Evolutionary conservation across 345 rosid species (phyloP).

Genomic region (Clausena lansium): DNA sequence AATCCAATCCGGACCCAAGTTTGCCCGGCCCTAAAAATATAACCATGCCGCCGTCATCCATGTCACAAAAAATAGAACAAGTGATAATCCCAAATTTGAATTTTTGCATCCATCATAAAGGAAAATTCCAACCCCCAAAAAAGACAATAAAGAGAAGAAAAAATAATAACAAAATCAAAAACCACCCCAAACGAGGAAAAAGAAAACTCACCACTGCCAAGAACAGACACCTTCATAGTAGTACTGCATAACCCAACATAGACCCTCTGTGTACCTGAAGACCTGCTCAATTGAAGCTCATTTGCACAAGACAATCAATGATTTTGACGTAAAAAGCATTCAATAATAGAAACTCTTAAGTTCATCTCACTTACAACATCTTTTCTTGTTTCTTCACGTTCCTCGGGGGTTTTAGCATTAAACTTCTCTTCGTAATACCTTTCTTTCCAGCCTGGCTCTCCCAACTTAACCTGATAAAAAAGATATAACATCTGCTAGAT

Average conservation of each 20-base stretch:
- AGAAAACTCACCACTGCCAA: constrained; percentile 82
- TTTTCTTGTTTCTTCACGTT: constrained; percentile 64
- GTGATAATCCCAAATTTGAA: neutral
- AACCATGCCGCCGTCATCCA: neutral
- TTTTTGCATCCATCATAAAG: neutral
- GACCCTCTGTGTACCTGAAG: constrained; percentile 81
- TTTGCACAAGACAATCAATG: constrained; percentile 7
- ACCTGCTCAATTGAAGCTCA: constrained; percentile 44
- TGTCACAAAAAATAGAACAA: neutral
- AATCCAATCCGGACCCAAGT: too few species aligned
- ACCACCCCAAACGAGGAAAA: neutral
- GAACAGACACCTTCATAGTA: constrained; percentile 97
- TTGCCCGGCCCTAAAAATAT: too few species aligned
- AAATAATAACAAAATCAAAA: too few species aligned
- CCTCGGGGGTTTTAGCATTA: constrained; percentile 54
- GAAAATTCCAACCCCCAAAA: neutral
- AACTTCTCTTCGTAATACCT: constrained; percentile 93
- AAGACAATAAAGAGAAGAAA: neutral
- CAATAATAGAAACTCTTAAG: neutral
- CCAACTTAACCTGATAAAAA: constrained; percentile 65
- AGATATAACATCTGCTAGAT: neutral
- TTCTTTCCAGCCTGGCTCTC: constrained; percentile 88
- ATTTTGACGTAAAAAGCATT: neutral
- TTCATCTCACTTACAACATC: constrained; percentile 73
- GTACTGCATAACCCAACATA: constrained; percentile 97